A percentile compares a stretch with the other conserved stretches of the same genome.
Evolutionary conservation across 2,329 filamentous ascomycete species (phyloP).

Genomic region (Aspergillus pseudoglaucus): DNA sequence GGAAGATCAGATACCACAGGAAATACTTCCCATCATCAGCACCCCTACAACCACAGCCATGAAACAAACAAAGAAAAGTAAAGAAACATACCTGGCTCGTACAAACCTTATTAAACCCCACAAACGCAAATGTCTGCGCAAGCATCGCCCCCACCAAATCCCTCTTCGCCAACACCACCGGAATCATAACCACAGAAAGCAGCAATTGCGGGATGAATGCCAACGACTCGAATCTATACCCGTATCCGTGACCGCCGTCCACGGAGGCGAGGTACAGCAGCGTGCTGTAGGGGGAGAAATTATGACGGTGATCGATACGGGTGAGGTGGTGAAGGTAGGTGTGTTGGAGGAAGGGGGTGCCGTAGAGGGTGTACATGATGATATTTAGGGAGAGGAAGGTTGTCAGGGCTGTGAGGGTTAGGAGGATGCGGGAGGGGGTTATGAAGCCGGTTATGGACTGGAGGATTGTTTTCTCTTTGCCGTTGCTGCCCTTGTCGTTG

Average conservation of each 20-base stretch:
- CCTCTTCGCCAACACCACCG: slow-evolving; percentile 69
- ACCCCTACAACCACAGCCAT: not conserved
- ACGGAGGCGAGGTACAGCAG: slow-evolving; percentile 82
- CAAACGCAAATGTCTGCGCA: slow-evolving; percentile 93
- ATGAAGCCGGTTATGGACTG: slow-evolving; percentile 26
- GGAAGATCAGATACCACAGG: slow-evolving; percentile 91
- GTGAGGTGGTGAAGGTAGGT: slow-evolving; percentile 91
- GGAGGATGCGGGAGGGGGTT: slow-evolving; percentile 31
- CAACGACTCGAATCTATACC: slow-evolving; percentile 59
- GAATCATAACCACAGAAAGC: slow-evolving; percentile 70
- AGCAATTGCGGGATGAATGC: slow-evolving; percentile 85
- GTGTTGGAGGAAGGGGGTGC: slow-evolving; percentile 72
- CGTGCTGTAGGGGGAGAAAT: slow-evolving; percentile 95
- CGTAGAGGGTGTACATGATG: slow-evolving; percentile 74
- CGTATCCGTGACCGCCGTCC: slow-evolving; percentile 52
- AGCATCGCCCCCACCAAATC: slow-evolving; percentile 80
- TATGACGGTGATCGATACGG: slow-evolving; percentile 92
- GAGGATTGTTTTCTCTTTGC: slow-evolving; percentile 4
- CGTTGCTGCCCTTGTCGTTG: not conserved
- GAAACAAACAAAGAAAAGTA: not conserved
- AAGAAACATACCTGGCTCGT: slow-evolving; percentile 72
- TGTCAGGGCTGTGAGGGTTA: slow-evolving; percentile 54
- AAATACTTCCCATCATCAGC: slow-evolving; percentile 68
- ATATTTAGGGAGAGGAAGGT: slow-evolving; percentile 70
- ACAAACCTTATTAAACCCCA: slow-evolving; percentile 97